A percentile compares a stretch with the other conserved stretches of the same genome.
phyloP scores from a whole-genome alignment of 2,329 filamentous ascomycete genomes.

The Beauveria sp. region DNA sequence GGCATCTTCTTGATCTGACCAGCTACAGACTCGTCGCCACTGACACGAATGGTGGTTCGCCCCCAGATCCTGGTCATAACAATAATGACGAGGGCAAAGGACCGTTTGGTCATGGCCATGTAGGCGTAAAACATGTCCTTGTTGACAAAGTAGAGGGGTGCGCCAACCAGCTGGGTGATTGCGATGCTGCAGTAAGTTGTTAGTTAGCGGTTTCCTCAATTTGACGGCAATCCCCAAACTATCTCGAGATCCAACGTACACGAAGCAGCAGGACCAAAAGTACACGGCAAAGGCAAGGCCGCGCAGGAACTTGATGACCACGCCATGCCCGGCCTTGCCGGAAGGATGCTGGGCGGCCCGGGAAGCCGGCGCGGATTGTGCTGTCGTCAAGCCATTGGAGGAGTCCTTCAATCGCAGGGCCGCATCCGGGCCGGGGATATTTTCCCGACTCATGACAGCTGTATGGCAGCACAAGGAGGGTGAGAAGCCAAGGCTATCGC shows the following conservation, averaged over 20 bases:
- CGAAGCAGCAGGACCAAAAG: conserved; percentile 40
- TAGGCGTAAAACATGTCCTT: conserved; percentile 75
- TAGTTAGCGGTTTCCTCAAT: background rate
- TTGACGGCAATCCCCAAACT: background rate
- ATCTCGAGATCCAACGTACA: conserved; percentile 31
- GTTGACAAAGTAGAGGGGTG: conserved; percentile 69
- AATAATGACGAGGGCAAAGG: conserved; percentile 65
- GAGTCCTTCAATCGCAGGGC: background rate
- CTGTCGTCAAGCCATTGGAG: background rate
- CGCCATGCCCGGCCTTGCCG: conserved; percentile 46
- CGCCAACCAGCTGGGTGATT: conserved; percentile 66
- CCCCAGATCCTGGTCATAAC: conserved; percentile 82
- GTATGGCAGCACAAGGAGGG: background rate
- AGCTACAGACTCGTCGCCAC: conserved; percentile 71
- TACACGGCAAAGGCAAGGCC: conserved; percentile 44
- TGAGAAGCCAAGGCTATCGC: too few relatives aligned
- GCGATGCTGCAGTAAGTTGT: conserved; percentile 42
- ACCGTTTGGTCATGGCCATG: conserved; percentile 81
- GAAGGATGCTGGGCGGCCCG: conserved; percentile 38
- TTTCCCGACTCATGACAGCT: background rate
- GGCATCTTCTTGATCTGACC: conserved; percentile 63
- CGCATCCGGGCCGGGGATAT: background rate
- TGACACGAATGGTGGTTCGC: conserved; percentile 75
- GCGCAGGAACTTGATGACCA: conserved; percentile 42
- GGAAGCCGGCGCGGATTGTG: background rate